Evolutionary conservation across 2,329 filamentous ascomycete genomes (phyloP), one percentile per base, ranked within the genome.

Genomic region (Aspergillus sp.): DNA sequence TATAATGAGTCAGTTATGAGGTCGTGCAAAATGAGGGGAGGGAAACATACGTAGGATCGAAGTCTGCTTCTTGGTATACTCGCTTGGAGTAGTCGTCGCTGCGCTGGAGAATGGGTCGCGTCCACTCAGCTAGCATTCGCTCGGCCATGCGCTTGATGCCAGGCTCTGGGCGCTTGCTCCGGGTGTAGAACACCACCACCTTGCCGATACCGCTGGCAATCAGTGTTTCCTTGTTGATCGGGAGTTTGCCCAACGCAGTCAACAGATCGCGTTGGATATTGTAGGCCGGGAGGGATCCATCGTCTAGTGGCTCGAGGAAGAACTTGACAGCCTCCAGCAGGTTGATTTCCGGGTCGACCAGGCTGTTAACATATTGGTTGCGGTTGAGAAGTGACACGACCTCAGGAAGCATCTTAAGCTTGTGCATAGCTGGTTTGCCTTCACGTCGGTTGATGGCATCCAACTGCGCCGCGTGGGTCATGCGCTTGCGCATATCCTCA

Each of bases 221-320:
- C 13, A 99, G 83, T 2, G 89, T 85, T 67, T 98, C 95, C 72
- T 97, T 97, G 71, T 92, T 90, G 64, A 98, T 91, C 5, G 91
- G 92, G 5, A 98, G 83, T 68, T 86, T 88, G 17, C 83, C 84
- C 39, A 99, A 82, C 22, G 91, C 89, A 24, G 85, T 85, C 73
- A 99, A 95, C 44, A 99, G 85, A 72, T 98, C 93, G 61, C 93
- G 91, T 78, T 99, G 95, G 65, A 99, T 98, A 72, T 95, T 95
- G 79, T 97, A 99, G 30, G 95, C 93, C 0, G 95, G 95, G 50
- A 99, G 83, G 60, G 91, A 93, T 57, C 93, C 95, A 71, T 98
- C 93, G 67, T 93, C 92, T 46, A 98, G 83, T 1, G 95, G 95
- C 73, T 99, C 95, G 20, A 99, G 84, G 82, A 98, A 98, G 83